Conservation (phyloP, 331 rosid species). For the Cucumis variabilis region DNA sequence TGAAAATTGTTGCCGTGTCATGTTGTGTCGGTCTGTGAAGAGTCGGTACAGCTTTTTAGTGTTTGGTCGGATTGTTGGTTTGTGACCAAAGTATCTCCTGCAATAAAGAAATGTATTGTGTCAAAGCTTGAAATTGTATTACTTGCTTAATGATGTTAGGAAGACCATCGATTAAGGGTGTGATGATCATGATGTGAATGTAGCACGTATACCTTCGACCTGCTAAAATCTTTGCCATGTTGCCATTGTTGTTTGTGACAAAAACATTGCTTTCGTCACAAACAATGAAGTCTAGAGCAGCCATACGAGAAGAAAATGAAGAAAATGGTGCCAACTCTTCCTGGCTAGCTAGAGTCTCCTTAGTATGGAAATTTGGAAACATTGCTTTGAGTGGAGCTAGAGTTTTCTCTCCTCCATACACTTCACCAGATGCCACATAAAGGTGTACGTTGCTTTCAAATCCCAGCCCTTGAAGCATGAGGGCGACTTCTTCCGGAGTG, state of each 20-base stretch:
- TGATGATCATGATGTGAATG: neutral
- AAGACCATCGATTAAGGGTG: neutral
- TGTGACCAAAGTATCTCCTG: constrained; percentile 94
- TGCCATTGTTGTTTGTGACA: constrained; percentile 86
- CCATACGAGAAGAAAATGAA: constrained; percentile 91
- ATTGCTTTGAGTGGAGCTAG: constrained; percentile 77
- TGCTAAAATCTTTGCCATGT: constrained; percentile 93
- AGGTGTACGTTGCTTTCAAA: constrained; percentile 70
- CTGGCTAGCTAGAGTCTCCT: constrained; percentile 71
- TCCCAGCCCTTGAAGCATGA: constrained; percentile 87
- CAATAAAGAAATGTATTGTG: constrained; percentile 31
- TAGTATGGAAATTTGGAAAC: constrained; percentile 80
- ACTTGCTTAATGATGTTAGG: neutral
- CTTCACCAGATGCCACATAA: constrained; percentile 94
- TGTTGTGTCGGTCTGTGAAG: constrained; percentile 56
- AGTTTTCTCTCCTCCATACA: constrained; percentile 80
- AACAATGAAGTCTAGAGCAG: constrained; percentile 82
- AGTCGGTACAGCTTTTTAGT: constrained; percentile 66
- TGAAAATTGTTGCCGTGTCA: constrained; percentile 81
- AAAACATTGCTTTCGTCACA: constrained; percentile 86
- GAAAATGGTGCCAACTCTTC: constrained; percentile 76
- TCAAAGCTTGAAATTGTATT: neutral
- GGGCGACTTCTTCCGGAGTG: constrained; percentile 91
- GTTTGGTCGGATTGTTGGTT: constrained; percentile 90
- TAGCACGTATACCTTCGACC: constrained; percentile 65